Percentiles rank a stretch among this genome's conserved stretches.
Evolutionary conservation across 2,329 filamentous ascomycete species (phyloP).

Genomic region (Monosporascus sp.): DNA sequence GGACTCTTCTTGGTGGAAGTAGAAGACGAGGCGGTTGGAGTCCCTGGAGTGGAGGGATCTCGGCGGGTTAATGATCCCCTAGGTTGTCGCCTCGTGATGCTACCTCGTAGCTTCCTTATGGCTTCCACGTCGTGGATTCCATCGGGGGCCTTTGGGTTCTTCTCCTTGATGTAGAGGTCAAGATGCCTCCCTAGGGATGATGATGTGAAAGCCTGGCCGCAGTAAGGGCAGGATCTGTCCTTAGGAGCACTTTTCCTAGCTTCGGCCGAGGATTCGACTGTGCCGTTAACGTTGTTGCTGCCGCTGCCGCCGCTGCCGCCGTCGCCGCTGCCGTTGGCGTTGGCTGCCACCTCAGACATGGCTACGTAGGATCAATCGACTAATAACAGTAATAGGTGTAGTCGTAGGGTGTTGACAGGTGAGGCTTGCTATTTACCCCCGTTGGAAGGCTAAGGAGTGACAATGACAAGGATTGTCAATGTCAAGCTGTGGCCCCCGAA

Average conservation of each 20-base stretch:
- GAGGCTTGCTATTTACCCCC: not conserved
- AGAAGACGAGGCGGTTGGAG: constrained; percentile 35
- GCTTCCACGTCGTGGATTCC: constrained; percentile 87
- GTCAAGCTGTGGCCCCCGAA: not conserved
- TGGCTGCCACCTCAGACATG: not conserved
- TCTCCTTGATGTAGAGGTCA: constrained; percentile 89
- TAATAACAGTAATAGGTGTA: not conserved
- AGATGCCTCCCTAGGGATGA: constrained; percentile 90
- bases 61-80: constrained; percentile 58
- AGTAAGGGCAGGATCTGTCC: constrained; percentile 86
- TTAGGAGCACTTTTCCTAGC: constrained; percentile 56
- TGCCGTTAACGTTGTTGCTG: constrained; percentile 3
- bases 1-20: constrained; percentile 32
- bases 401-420: not conserved
- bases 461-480: not conserved
- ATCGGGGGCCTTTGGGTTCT: constrained; percentile 83
- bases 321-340: not conserved
- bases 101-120: constrained; percentile 76
- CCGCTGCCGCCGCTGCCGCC: constrained; percentile 6
- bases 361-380: not conserved
- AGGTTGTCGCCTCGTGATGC: constrained; percentile 82
- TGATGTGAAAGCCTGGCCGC: constrained; percentile 84
- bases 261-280: constrained; percentile 32
- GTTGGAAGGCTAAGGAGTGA: not conserved
- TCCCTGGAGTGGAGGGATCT: constrained; percentile 58